These are phyloP conservation scores for Casaregolazyma suthepensis DNA, from an alignment of 1,139 yeast species.

Conservation along the genomic window DNA sequence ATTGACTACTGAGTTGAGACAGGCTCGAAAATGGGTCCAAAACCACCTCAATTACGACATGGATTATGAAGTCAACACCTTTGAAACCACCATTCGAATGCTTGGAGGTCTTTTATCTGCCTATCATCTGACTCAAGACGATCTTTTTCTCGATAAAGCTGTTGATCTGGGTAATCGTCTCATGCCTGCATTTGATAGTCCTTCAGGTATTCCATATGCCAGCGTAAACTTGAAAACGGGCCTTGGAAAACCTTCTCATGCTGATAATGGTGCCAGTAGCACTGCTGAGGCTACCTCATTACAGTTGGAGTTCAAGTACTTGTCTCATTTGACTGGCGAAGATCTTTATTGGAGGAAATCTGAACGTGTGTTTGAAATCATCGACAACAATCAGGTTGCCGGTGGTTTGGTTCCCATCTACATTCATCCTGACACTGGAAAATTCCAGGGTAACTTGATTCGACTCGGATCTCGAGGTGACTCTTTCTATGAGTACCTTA, in stretches of 20 bases:
- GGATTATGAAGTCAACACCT: slow-evolving; percentile 72
- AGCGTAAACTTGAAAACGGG: slow-evolving; percentile 68
- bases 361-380: slow-evolving; percentile 59
- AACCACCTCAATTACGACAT: slow-evolving; percentile 53
- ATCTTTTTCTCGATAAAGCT: slow-evolving; percentile 71
- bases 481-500: slow-evolving; percentile 83
- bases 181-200: slow-evolving; percentile 58
- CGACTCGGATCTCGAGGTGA: slow-evolving; percentile 90
- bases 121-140: slow-evolving; percentile 63
- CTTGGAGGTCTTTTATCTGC: slow-evolving; percentile 88
- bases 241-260: slow-evolving; percentile 54
- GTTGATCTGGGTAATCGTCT: slow-evolving; percentile 54
- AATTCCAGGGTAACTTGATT: slow-evolving; percentile 56
- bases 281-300: slow-evolving; percentile 89
- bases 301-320: slow-evolving; percentile 82
- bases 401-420: slow-evolving; percentile 83
- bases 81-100: slow-evolving; percentile 93
- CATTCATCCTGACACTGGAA: slow-evolving; percentile 69
- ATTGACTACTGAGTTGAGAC: slow-evolving; percentile 53
- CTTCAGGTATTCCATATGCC: slow-evolving; percentile 68
- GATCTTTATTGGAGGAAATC: slow-evolving; percentile 68
- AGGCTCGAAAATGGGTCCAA: slow-evolving; percentile 71
- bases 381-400: slow-evolving; percentile 54
- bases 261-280: slow-evolving; percentile 63
- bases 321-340: slow-evolving; percentile 77